Evolutionary conservation across 78 protist genomes (phyloP).

Genomic region (Dictyostelium brefeldianum): DNA sequence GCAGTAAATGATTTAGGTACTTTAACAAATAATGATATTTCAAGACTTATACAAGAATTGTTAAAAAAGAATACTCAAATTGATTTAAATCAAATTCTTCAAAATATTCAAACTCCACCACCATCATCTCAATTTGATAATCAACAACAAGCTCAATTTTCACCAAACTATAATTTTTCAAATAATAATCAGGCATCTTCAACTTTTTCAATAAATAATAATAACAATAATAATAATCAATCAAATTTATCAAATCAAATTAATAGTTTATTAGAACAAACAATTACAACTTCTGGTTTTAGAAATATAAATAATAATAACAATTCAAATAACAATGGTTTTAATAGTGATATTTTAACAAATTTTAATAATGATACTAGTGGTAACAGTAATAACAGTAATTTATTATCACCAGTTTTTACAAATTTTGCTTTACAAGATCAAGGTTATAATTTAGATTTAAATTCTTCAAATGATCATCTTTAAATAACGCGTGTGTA

Average conservation of each 20-base stretch:
- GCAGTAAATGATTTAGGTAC: neutral
- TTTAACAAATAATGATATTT: neutral
- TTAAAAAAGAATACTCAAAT: neutral
- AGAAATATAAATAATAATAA: neutral
- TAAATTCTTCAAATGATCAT: neutral
- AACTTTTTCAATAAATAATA: neutral
- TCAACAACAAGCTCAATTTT: neutral
- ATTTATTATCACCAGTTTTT: neutral
- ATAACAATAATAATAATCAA: neutral
- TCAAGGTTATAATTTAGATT: neutral
- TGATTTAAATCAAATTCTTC: neutral
- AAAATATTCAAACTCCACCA: neutral
- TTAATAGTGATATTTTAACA: neutral
- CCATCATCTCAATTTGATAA: too few species aligned
- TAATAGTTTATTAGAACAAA: neutral
- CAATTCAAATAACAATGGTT: too few species aligned
- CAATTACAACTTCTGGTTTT: neutral
- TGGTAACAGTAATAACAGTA: neutral
- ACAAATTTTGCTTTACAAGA: neutral
- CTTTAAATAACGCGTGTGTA: neutral
- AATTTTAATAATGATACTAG: neutral
- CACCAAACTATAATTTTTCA: neutral
- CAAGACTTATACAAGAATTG: neutral
- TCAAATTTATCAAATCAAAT: neutral
- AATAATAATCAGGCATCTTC: neutral